A percentile compares a stretch with the other conserved stretches of the same genome.
Conservation (phyloP, 2,329 filamentous ascomycete genomes). For the Epichloe scottii region DNA sequence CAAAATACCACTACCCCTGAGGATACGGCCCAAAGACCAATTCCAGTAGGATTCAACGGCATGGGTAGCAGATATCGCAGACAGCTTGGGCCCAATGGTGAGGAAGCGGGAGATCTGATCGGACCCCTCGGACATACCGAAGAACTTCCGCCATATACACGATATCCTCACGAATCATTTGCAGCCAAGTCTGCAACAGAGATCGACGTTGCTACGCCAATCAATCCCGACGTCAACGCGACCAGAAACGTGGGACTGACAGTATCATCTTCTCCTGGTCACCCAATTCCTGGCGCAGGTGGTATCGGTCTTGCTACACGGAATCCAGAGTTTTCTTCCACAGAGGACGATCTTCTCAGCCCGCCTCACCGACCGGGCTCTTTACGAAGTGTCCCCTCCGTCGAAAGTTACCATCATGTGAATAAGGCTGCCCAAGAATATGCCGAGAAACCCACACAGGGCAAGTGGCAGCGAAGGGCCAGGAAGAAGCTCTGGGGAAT, state of each 20-base stretch:
- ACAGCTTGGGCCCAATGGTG: slow-evolving; percentile 64
- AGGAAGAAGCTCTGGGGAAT: slow-evolving; percentile 44
- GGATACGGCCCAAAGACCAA: slow-evolving; percentile 30
- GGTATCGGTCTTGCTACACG: slow-evolving; percentile 48
- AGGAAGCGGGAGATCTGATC: slow-evolving; percentile 77
- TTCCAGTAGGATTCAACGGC: slow-evolving; percentile 65
- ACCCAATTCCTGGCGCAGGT: slow-evolving; percentile 41
- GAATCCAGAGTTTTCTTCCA: slow-evolving; percentile 50
- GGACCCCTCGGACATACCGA: slow-evolving; percentile 82
- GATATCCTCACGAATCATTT: slow-evolving; percentile 67
- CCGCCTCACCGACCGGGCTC: slow-evolving; percentile 31
- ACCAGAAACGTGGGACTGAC: neutral
- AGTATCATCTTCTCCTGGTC: neutral
- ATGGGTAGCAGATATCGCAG: slow-evolving; percentile 55
- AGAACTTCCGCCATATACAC: slow-evolving; percentile 80
- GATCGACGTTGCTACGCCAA: slow-evolving; percentile 10
- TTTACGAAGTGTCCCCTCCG: slow-evolving; percentile 32
- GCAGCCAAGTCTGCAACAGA: slow-evolving; percentile 25
- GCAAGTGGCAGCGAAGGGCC: slow-evolving; percentile 41
- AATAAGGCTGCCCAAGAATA: slow-evolving; percentile 34
- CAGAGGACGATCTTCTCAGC: slow-evolving; percentile 37
- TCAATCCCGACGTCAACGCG: neutral
- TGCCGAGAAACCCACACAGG: slow-evolving; percentile 34
- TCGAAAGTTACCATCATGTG: slow-evolving; percentile 37
- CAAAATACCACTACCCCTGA: slow-evolving; percentile 56